Evolutionary conservation across 257 asterid species (phyloP).

Genomic region (Linaria vulgaris): DNA sequence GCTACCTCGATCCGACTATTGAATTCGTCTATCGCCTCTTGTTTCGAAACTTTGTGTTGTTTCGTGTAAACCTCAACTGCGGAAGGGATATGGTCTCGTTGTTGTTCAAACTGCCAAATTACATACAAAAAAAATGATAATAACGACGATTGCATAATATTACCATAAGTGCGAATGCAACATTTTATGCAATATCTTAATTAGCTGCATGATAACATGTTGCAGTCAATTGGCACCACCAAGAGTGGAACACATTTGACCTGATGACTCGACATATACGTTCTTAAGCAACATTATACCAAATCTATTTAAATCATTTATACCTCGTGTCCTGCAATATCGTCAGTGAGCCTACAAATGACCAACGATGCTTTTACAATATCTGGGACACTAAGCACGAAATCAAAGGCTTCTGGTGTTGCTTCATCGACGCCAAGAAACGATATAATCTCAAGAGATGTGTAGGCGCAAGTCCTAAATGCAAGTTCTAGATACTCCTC

Average conservation of each 20-base stretch:
- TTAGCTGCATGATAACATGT: too few species aligned
- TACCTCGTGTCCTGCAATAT: conserved; percentile 32
- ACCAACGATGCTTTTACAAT: conserved; percentile 23
- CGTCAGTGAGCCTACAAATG: conserved; percentile 30
- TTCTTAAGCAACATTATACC: background rate
- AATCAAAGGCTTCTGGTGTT: conserved; percentile 25
- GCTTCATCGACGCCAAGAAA: conserved; percentile 33
- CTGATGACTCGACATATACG: too few species aligned
- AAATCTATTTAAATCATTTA: too few species aligned
- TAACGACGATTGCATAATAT: too few species aligned
- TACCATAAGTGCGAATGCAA: too few species aligned
- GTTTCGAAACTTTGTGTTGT: conserved; percentile 20
- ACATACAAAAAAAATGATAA: background rate
- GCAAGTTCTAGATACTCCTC: conserved; percentile 37
- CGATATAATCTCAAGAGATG: conserved; percentile 21
- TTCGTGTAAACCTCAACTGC: conserved; percentile 28
- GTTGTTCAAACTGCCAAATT: conserved; percentile 28
- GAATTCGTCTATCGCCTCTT: conserved; percentile 18
- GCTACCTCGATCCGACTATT: conserved; percentile 24
- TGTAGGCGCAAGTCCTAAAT: conserved; percentile 19
- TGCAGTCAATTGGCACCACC: too few species aligned
- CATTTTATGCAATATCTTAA: too few species aligned
- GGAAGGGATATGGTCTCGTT: conserved; percentile 35
- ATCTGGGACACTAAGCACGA: conserved; percentile 27
- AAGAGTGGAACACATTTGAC: too few species aligned